A percentile compares a stretch with the other conserved stretches of the same genome.
Evolutionary conservation across 495 filamentous ascomycete genomes (phyloP).

Genomic region (Aspergillus haitiensis): DNA sequence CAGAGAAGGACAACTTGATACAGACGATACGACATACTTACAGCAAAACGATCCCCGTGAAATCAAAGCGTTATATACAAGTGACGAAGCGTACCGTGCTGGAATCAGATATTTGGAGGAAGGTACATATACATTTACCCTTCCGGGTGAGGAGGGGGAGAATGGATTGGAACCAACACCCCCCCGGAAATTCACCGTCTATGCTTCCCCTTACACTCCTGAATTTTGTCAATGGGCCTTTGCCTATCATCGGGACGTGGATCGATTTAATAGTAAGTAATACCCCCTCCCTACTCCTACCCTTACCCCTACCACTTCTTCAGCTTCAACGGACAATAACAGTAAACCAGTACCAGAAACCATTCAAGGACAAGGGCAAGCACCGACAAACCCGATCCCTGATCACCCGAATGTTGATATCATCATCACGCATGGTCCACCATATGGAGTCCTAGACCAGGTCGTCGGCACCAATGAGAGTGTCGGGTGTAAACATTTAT

Average conservation of each 20-base stretch:
- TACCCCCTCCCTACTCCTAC: slow-evolving; percentile 23
- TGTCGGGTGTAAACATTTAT: slow-evolving; percentile 52
- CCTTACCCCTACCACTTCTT: slow-evolving; percentile 15
- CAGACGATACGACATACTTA: slow-evolving; percentile 12
- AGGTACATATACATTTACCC: slow-evolving; percentile 53
- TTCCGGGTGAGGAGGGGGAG: slow-evolving; percentile 56
- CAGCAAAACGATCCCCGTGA: slow-evolving; percentile 22
- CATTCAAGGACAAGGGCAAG: slow-evolving; percentile 10
- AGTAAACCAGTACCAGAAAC: not conserved
- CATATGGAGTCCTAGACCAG: slow-evolving; percentile 57
- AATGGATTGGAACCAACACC: no score
- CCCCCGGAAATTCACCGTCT: slow-evolving; percentile 52
- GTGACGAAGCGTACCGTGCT: slow-evolving; percentile 42
- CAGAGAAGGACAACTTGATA: slow-evolving; percentile 8
- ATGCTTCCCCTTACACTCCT: slow-evolving; percentile 69
- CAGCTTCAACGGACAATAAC: not conserved
- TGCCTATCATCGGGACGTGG: slow-evolving; percentile 53
- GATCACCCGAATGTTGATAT: slow-evolving; percentile 57
- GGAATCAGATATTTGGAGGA: slow-evolving; percentile 69
- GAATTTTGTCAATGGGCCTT: slow-evolving; percentile 63
- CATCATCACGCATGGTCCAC: slow-evolving; percentile 74
- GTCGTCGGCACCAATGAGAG: slow-evolving; percentile 29
- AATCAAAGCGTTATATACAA: slow-evolving; percentile 50
- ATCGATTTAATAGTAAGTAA: slow-evolving; percentile 55
- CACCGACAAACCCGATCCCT: slow-evolving; percentile 50